A percentile compares a stretch with the other conserved stretches of the same genome.
Evolutionary conservation across 2,329 filamentous ascomycete species (phyloP).

Genomic region (Hypocrella siamensis): DNA sequence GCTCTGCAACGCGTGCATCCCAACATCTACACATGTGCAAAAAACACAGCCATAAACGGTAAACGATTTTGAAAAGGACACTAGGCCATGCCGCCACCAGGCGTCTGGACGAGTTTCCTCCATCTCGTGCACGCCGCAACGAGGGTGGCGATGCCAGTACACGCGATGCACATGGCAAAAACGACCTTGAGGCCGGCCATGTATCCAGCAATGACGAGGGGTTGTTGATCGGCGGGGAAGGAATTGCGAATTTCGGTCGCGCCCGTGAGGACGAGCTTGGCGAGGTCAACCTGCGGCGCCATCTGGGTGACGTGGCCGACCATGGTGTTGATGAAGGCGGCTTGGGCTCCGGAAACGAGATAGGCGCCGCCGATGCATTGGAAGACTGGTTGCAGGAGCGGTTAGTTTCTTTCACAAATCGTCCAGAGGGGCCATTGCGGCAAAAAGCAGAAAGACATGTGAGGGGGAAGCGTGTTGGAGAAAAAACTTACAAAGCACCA

Average conservation of each 20-base stretch:
- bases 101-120: conserved; percentile 18
- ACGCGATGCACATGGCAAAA: conserved; percentile 40
- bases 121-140: conserved; percentile 19
- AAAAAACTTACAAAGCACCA: conserved; percentile 23
- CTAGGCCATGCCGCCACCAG: conserved; percentile 15
- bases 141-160: conserved; percentile 23
- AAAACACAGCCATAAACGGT: too few relatives aligned
- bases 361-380: conserved; percentile 35
- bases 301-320: conserved; percentile 15
- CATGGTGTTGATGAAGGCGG: conserved; percentile 30
- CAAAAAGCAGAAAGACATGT: not conserved
- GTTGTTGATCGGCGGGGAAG: conserved; percentile 31
- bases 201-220: conserved; percentile 43
- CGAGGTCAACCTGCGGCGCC: conserved; percentile 21
- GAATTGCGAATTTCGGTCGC: conserved; percentile 39
- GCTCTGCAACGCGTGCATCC: too few relatives aligned
- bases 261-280: conserved; percentile 23
- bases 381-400: conserved; percentile 15
- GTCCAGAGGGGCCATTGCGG: too few relatives aligned
- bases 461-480: not conserved
- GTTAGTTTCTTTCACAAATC: not conserved
- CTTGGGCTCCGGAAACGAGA: conserved; percentile 31
- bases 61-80: too few relatives aligned
- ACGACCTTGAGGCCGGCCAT: conserved; percentile 47
- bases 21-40: too few relatives aligned